Percentiles rank a stretch among this genome's conserved stretches.
These are phyloP conservation scores for Torrubiella hemipterigena DNA, from an alignment of 2,329 filamentous ascomycete genomes.

Conservation along the genomic window DNA sequence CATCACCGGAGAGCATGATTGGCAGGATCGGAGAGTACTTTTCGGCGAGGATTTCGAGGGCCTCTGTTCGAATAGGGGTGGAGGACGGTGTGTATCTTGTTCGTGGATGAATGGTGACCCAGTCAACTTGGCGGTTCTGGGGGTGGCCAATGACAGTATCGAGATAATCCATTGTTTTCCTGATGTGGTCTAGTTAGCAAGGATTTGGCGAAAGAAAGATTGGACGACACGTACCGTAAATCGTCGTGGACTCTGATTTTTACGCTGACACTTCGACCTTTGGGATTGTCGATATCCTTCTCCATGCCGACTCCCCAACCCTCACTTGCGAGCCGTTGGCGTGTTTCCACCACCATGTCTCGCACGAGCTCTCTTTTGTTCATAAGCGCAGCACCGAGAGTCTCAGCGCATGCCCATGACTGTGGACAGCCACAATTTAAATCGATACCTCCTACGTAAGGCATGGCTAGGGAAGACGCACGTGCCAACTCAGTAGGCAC, in stretches of 20 bases:
- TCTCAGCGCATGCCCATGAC: conserved; percentile 58
- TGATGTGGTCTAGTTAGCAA: conserved; percentile 10
- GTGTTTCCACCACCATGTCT: conserved; percentile 49
- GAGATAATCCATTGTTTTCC: conserved; percentile 49
- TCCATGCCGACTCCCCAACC: conserved; percentile 39
- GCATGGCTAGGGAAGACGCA: conserved; percentile 48
- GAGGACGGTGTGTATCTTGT: conserved; percentile 48
- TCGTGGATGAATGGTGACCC: conserved; percentile 60
- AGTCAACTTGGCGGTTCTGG: conserved; percentile 45
- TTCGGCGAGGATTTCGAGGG: conserved; percentile 42
- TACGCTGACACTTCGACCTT: conserved; percentile 50
- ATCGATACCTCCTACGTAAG: conserved; percentile 52
- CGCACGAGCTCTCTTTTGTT: conserved; percentile 50
- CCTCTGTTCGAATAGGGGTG: conserved; percentile 47
- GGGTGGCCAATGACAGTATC: conserved; percentile 45
- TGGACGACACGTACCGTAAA: conserved; percentile 30
- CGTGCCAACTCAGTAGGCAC: conserved; percentile 48
- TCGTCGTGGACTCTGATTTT: conserved; percentile 61
- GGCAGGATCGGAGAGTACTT: conserved; percentile 44
- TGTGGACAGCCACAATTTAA: conserved; percentile 66
- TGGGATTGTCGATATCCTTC: conserved; percentile 27
- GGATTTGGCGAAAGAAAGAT: too few relatives aligned
- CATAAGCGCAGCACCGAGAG: conserved; percentile 59
- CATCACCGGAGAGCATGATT: conserved; percentile 56
- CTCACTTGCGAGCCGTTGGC: conserved; percentile 34